Percentiles rank a stretch among this genome's conserved stretches.
phyloP scores from a whole-genome alignment of 495 filamentous ascomycete species.

The Cudoniella acicularis region DNA sequence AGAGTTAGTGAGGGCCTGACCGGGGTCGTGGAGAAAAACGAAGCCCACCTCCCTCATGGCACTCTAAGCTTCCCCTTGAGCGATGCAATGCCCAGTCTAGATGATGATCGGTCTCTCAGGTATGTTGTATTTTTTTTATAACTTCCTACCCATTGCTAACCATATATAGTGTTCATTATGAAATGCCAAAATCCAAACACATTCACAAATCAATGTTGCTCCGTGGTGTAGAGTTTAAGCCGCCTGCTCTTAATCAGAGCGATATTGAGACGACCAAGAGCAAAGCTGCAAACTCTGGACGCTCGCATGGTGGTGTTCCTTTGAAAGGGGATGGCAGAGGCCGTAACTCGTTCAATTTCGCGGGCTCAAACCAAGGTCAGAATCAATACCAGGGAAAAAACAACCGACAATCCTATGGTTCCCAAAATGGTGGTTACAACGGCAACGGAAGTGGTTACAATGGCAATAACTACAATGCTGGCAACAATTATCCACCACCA shows the following conservation, averaged over 20 bases:
- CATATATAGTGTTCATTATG: conserved; percentile 67
- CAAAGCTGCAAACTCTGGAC: conserved; percentile 35
- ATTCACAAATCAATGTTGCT: conserved; percentile 93
- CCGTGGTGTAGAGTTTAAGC: conserved; percentile 69
- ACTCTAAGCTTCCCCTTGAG: conserved; percentile 63
- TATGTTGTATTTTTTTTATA: conserved; percentile 33
- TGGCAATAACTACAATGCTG: not conserved
- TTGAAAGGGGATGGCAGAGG: conserved; percentile 49
- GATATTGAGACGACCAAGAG: conserved; percentile 59
- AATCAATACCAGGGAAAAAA: conserved; percentile 1
- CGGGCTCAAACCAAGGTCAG: conserved; percentile 11
- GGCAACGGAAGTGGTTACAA: conserved; percentile 15
- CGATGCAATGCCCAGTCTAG: conserved; percentile 67
- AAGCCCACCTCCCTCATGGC: conserved; percentile 70
- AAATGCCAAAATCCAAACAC: conserved; percentile 66
- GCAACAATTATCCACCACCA: conserved; percentile 31
- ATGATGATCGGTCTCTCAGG: conserved; percentile 81
- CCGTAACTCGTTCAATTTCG: conserved; percentile 46
- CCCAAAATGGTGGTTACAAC: conserved; percentile 19
- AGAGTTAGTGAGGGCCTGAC: conserved; percentile 70
- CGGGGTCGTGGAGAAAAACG: conserved; percentile 78
- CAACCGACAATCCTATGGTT: conserved; percentile 17
- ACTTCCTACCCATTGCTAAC: conserved; percentile 33
- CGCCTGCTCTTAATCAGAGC: conserved; percentile 62
- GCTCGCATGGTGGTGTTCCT: conserved; percentile 58